Evolutionary conservation across 495 filamentous ascomycete species (phyloP).

Genomic region (Hypoxylon rickii): DNA sequence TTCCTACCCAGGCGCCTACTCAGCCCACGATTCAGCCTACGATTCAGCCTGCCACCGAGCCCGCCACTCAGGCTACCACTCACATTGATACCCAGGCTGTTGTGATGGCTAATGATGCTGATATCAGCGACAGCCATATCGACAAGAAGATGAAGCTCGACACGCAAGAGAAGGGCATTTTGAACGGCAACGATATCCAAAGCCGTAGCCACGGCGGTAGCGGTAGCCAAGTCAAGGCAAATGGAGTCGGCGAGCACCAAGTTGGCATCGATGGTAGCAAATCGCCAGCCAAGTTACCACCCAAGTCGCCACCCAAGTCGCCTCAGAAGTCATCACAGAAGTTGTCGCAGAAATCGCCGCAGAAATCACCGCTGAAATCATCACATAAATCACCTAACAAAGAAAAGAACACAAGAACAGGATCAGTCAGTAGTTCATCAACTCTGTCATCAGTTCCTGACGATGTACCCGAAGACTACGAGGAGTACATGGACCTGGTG

Average conservation of each 20-base stretch:
- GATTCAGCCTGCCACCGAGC: no score
- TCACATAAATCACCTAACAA: slow-evolving; percentile 23
- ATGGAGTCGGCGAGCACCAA: not conserved
- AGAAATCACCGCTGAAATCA: slow-evolving; percentile 21
- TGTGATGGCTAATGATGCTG: no score
- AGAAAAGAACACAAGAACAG: slow-evolving; percentile 25
- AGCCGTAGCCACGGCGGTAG: no score
- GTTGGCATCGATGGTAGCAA: not conserved
- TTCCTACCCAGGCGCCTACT: no score
- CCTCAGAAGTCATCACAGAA: not conserved
- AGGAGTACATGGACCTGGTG: slow-evolving; percentile 33
- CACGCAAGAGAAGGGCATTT: slow-evolving; percentile 13
- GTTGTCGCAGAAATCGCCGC: not conserved
- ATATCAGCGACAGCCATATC: slow-evolving; percentile 39
- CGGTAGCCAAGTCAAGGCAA: slow-evolving; percentile 9
- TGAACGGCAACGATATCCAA: slow-evolving; percentile 1
- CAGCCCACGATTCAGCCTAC: no score
- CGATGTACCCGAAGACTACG: slow-evolving; percentile 39
- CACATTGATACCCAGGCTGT: no score
- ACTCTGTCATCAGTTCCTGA: slow-evolving; percentile 48
- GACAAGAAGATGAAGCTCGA: slow-evolving; percentile 44
- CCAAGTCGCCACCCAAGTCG: not conserved
- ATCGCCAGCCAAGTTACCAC: no score
- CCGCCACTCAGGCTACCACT: no score
- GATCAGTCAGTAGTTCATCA: slow-evolving; percentile 45